These are phyloP conservation scores for Zasmidium citrigriseum DNA, from an alignment of 2,329 filamentous ascomycete genomes.

Conservation along the genomic window DNA sequence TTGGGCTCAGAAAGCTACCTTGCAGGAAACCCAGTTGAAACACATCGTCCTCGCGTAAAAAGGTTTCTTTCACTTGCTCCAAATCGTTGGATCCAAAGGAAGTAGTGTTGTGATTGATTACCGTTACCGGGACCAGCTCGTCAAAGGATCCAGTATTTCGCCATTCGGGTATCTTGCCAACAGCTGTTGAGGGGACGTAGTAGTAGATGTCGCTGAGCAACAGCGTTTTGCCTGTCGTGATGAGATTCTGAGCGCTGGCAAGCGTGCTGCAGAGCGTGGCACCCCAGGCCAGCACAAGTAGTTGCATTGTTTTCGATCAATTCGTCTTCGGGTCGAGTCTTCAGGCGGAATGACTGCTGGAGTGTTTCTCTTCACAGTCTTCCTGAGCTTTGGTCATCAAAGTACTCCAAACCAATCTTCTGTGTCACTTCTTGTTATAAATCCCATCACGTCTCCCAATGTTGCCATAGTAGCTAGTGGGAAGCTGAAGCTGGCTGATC, in stretches of 20 bases:
- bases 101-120: not conserved
- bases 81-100: not conserved
- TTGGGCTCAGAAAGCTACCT: not conserved
- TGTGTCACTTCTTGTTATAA: no score
- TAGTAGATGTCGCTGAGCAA: conserved; percentile 1
- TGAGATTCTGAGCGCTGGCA: not conserved
- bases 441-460: no score
- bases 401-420: no score
- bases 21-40: not conserved
- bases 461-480: no score
- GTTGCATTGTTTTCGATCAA: no score
- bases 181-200: not conserved
- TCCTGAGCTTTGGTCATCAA: no score
- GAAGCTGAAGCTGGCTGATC: no score
- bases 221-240: not conserved
- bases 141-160: not conserved
- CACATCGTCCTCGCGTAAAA: not conserved
- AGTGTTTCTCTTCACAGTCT: no score
- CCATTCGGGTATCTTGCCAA: not conserved
- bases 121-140: not conserved
- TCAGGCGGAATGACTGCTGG: no score
- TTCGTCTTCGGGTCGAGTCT: no score
- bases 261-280: not conserved
- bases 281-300: no score
- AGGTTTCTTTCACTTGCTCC: not conserved